phyloP scores from a whole-genome alignment of 2,329 filamentous ascomycete species.

The Fusarium sublunatum region DNA sequence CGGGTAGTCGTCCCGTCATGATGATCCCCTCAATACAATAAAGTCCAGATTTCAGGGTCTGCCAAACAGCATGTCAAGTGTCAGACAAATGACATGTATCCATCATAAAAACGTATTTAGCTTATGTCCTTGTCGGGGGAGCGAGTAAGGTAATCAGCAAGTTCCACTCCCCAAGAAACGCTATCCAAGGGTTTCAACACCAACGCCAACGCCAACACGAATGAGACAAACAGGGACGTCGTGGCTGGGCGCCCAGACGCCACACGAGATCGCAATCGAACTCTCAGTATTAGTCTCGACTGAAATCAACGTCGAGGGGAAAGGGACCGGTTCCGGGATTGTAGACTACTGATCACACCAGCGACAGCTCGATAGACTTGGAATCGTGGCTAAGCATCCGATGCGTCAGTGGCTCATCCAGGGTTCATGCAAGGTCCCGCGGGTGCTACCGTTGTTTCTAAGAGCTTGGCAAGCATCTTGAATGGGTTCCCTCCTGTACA shows the following conservation, averaged over 20 bases:
- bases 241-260: conserved; percentile 23
- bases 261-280: conserved; percentile 34
- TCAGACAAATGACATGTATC: conserved; percentile 1
- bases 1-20: conserved; percentile 31
- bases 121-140: neutral
- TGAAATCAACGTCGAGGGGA: conserved; percentile 42
- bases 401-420: conserved; percentile 8
- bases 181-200: conserved; percentile 24
- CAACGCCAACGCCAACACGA: conserved; percentile 22
- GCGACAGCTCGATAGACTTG: neutral
- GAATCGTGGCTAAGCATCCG: conserved; percentile 16
- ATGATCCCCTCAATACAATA: conserved; percentile 31
- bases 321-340: conserved; percentile 13
- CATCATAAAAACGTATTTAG: neutral
- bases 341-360: neutral
- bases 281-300: conserved; percentile 34
- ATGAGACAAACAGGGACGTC: conserved; percentile 14
- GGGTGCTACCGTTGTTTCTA: conserved; percentile 11
- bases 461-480: conserved; percentile 15
- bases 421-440: conserved; percentile 21
- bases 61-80: neutral
- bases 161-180: conserved; percentile 18
- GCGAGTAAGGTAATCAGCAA: conserved; percentile 27
- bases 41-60: conserved; percentile 15
- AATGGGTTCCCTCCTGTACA: conserved; percentile 8